Base-by-base conservation (phyloP, 2,329 filamentous ascomycete species). In the Parafenestella ontariensis region DNA sequence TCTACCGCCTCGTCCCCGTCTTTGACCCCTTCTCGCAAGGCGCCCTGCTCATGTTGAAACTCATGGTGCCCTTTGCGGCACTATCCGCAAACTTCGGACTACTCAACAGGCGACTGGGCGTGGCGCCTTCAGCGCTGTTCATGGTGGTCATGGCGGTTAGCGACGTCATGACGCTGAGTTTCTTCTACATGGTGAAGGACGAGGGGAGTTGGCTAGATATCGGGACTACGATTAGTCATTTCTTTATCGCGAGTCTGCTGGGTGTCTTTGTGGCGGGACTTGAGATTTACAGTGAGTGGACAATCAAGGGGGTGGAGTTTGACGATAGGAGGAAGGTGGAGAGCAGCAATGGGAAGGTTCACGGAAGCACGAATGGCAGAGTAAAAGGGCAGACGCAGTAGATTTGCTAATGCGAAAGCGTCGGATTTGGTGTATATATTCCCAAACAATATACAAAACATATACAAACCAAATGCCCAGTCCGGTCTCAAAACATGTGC, bases 161-260 rank as follows among this genome's bases (percentile, higher is more conserved):
- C 56, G 95, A 99, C 72, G 86, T 96, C 45, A 83, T 98, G 73
- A 98, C 95, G 3, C 82, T 99, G 47, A 91, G 95, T 68, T 99
- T 99, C 81, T 99, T 99, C 78, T 99, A 91, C 87, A 91, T 96
- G 67, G 95, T 99, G 41, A 90, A 90, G 69, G 95, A 99, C 66
- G 95, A 99, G 73, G 95, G 95, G 0, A 95, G 90, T 20, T 99
- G 95, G 95, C 79, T 99, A 55, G 95, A 99, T 73, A 99, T 99
- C 72, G 95, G 95, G 28, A 96, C 92, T 24, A 97, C 92, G 3
- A 99, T 99, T 63, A 96, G 87, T 69, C 93, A 98, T 74, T 99
- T 98, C 76, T 87, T 88, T 57, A 98, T 99, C 78, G 94, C 92
- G 17, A 97, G 92, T 75, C 75, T 91, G 65, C 72, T 98, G 40